Base-by-base conservation (phyloP, 2,329 filamentous ascomycete genomes). In the Aspergillus fumigatus region DNA sequence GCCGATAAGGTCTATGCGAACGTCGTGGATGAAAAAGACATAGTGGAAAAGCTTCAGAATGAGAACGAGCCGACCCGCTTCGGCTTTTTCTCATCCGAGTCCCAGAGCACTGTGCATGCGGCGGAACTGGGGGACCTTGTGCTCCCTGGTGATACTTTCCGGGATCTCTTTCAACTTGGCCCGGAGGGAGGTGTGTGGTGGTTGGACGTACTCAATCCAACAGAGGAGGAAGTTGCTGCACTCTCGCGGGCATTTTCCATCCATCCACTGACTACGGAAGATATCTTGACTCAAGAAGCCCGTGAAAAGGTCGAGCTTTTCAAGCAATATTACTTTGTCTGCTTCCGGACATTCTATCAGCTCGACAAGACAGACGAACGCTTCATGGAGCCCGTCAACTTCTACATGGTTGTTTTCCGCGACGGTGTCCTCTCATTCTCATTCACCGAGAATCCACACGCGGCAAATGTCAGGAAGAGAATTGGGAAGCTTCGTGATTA, bases 221-320 rank as follows among this genome's bases (percentile, higher is more conserved):
- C 88, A 1, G 89, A 92, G 68, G 92, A 93, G 57, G 94, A 97
- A 72, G 86, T 96, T 21, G 86, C 87, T 47, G 88, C 88, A 29
- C 88, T 99, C 60, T 96, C 91, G 79, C 92, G 92, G 69, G 92
- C 94, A 4, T 99, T 99, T 74, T 91, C 91, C 14, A 89, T 99
- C 54, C 94, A 99, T 75, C 93, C 93, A 35, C 79, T 99, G 73
- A 99, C 94, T 0, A 90, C 93, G 41, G 94, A 99, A 75, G 94
- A 99, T 79, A 97, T 99, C 64, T 88, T 88, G 58, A 96, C 90
- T 0, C 92, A 97, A 71, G 94, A 99, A 76, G 89, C 92, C 10
- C 92, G 94, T 47, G 94, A 99, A 77, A 99, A 99, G 80, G 96
- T 99, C 55, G 94, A 99, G 75, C 82, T 99, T 25, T 99, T 99